Percentiles rank a stretch among this genome's conserved stretches.
Conservation (phyloP, 805 yeast species). For the Tetrapisispora namnaoensis region DNA sequence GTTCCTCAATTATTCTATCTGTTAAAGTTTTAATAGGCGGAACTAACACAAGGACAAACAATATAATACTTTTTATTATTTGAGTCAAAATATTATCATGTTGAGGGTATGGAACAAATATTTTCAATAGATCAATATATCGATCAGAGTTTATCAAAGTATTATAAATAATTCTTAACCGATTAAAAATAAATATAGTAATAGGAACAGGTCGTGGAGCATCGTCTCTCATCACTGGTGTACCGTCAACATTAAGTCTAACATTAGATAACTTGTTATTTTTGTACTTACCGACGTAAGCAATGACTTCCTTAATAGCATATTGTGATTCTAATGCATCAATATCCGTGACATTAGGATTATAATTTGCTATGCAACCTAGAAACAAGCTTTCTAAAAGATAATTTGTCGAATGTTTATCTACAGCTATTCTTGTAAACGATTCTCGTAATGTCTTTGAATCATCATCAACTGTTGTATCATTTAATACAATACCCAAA, state of each 20-base stretch:
- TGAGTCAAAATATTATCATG: background rate
- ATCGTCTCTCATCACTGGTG: background rate
- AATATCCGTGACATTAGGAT: background rate
- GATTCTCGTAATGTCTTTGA: background rate
- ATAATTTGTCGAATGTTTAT: background rate
- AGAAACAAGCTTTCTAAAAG: background rate
- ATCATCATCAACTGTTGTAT: background rate
- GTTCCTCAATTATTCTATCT: background rate
- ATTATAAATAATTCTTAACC: background rate
- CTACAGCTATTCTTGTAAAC: background rate
- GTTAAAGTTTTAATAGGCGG: background rate
- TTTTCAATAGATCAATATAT: background rate
- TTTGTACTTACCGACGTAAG: background rate
- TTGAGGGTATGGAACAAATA: background rate
- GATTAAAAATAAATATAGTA: background rate
- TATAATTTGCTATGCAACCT: background rate
- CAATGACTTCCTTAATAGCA: conserved; percentile 1
- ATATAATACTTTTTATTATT: background rate
- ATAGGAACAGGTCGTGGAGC: background rate
- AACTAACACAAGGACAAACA: background rate
- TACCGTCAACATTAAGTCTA: background rate
- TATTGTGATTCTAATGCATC: background rate
- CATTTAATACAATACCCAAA: background rate
- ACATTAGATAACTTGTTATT: background rate
- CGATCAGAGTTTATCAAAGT: background rate